A percentile compares a stretch with the other conserved stretches of the same genome.
These are phyloP conservation scores for Mortierella sp. DNA, from an alignment of 371 early-diverging fungal genomes.

Conservation along the genomic window DNA sequence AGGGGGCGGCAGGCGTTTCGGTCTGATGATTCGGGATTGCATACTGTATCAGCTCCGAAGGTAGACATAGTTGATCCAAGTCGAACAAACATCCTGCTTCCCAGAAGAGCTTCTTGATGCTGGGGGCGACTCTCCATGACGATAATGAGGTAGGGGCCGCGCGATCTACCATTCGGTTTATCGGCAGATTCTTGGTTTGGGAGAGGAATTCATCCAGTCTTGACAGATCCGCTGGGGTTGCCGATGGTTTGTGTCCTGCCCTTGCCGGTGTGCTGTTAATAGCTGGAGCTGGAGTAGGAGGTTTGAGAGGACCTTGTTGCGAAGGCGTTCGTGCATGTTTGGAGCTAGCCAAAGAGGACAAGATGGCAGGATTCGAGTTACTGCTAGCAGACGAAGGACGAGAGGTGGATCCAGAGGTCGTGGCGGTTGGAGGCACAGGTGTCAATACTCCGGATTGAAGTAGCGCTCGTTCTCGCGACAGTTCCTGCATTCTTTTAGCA, in stretches of 20 bases:
- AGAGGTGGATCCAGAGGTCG: not conserved
- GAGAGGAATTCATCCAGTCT: conserved; percentile 27
- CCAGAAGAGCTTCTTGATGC: conserved; percentile 21
- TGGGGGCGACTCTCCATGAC: conserved; percentile 7
- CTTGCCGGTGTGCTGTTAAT: not conserved
- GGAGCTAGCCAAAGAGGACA: no score
- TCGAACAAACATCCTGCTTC: conserved; percentile 17
- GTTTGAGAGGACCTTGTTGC: no score
- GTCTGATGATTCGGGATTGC: conserved; percentile 6
- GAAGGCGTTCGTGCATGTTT: no score
- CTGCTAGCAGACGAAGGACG: not conserved
- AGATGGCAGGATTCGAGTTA: no score
- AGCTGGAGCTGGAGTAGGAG: no score
- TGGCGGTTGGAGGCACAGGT: not conserved
- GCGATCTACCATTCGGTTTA: not conserved
- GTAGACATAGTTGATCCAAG: conserved; percentile 29
- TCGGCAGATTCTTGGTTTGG: conserved; percentile 12
- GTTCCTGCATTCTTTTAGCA: conserved; percentile 28
- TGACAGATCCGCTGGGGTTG: not conserved
- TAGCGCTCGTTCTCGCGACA: conserved; percentile 16
- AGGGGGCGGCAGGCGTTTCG: not conserved
- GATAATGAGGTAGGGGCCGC: not conserved
- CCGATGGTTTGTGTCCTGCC: not conserved
- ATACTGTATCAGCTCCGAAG: conserved; percentile 24
- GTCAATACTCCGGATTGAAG: not conserved